Percentiles rank a stretch among this genome's conserved stretches.
phyloP scores from a whole-genome alignment of 1,139 yeast species.

The Kluyveromyces sp. region DNA sequence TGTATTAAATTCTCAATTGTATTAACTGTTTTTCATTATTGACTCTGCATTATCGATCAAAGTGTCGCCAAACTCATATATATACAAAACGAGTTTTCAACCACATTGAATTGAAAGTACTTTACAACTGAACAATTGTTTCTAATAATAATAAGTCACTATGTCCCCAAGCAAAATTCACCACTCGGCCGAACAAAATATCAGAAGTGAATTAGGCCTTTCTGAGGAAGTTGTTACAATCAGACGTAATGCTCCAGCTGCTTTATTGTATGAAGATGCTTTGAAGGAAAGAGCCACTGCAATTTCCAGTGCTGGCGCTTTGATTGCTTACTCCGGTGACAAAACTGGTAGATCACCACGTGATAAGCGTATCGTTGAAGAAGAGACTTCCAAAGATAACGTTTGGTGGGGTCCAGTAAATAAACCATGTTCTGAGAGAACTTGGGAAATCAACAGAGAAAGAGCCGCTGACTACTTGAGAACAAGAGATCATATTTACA shows the following conservation, averaged over 20 bases:
- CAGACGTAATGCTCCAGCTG: constrained; percentile 86
- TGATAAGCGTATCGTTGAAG: constrained; percentile 97
- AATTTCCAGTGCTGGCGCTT: constrained; percentile 88
- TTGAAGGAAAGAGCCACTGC: constrained; percentile 84
- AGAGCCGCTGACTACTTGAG: constrained; percentile 96
- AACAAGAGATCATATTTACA: constrained; percentile 90
- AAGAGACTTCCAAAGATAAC: constrained; percentile 70
- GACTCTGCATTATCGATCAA: too few species aligned
- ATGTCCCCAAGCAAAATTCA: constrained; percentile 23
- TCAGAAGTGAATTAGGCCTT: constrained; percentile 30
- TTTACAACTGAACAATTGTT: too few species aligned
- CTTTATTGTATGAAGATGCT: constrained; percentile 92
- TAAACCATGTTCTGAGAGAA: constrained; percentile 86
- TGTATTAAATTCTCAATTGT: too few species aligned
- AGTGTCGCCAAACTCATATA: too few species aligned
- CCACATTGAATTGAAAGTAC: too few species aligned
- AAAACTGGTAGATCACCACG: constrained; percentile 98
- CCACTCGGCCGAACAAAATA: constrained; percentile 22
- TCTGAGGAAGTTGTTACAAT: constrained; percentile 32
- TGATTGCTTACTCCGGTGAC: constrained; percentile 90
- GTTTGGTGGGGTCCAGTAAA: constrained; percentile 99
- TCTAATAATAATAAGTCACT: neutral
- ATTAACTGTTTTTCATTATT: too few species aligned
- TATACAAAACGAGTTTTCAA: too few species aligned
- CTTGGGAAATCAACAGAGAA: constrained; percentile 93